Conservation (phyloP, 768 basidiomycete genomes). For the Leucocoprinus birnbaumii region DNA sequence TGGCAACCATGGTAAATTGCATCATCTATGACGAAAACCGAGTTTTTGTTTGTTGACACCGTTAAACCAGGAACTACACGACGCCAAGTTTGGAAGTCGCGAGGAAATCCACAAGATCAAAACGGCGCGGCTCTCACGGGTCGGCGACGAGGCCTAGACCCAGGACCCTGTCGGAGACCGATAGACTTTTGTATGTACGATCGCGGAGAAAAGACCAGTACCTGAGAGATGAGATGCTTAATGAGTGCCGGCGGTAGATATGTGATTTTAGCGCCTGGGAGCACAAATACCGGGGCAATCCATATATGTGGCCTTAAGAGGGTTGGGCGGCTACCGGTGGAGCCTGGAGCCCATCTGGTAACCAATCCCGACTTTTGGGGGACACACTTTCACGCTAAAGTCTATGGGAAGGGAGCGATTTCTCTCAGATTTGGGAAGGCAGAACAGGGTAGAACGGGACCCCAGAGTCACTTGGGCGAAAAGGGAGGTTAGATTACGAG, state of each 20-base stretch:
- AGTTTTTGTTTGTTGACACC: neutral
- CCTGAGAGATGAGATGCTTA: neutral
- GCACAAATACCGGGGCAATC: too few relatives aligned
- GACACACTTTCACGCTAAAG: neutral
- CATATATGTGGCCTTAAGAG: too few relatives aligned
- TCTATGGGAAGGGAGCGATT: too few relatives aligned
- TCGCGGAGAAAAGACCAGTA: neutral
- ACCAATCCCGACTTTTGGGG: too few relatives aligned
- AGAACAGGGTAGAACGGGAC: neutral
- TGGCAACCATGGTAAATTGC: constrained; percentile 84
- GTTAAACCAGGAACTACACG: constrained; percentile 66
- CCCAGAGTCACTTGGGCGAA: neutral
- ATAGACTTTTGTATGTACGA: constrained; percentile 4
- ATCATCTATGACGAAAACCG: neutral
- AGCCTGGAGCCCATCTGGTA: too few relatives aligned
- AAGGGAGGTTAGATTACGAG: constrained; percentile 10
- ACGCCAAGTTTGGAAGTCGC: constrained; percentile 85
- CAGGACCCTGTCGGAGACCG: constrained; percentile 4
- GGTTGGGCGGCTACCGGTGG: neutral
- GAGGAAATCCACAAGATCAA: constrained; percentile 83
- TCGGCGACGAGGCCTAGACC: constrained; percentile 16
- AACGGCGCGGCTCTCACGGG: constrained; percentile 21
- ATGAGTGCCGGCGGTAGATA: constrained; percentile 12
- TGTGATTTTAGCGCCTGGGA: neutral
- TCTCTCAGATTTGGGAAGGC: too few relatives aligned